phyloP scores from a whole-genome alignment of 2,329 filamentous ascomycete genomes.

The Graphilbum fragrans region DNA sequence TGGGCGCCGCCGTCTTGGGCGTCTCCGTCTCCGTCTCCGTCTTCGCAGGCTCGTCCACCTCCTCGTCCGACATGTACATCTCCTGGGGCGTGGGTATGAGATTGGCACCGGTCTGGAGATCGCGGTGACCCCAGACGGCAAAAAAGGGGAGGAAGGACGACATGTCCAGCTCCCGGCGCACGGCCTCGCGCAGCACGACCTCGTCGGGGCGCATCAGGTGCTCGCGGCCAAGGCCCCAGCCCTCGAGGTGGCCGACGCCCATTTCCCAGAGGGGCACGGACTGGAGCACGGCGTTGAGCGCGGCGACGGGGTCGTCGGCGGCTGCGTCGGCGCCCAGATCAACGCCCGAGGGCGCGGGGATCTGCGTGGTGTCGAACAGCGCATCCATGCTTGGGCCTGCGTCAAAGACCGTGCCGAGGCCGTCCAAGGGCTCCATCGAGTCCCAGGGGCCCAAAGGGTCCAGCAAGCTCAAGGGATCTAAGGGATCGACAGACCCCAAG shows the following conservation, averaged over 20 bases:
- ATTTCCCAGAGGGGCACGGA: conserved; percentile 40
- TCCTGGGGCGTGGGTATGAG: conserved; percentile 34
- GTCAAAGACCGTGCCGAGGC: neutral
- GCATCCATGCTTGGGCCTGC: too few species aligned
- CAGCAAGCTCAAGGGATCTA: too few species aligned
- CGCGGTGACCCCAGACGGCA: conserved; percentile 50
- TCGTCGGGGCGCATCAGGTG: conserved; percentile 46
- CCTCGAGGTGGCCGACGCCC: conserved; percentile 40
- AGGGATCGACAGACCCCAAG: too few species aligned
- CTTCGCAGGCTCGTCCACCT: neutral
- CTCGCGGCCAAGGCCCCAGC: conserved; percentile 35
- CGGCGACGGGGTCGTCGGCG: neutral
- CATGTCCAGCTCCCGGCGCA: conserved; percentile 37
- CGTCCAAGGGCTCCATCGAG: too few species aligned
- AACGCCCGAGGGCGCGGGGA: too few species aligned
- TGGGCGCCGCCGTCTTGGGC: neutral
- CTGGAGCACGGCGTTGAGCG: conserved; percentile 11
- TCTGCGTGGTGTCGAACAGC: too few species aligned
- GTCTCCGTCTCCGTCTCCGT: neutral
- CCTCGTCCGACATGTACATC: conserved; percentile 37
- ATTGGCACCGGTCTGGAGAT: conserved; percentile 38
- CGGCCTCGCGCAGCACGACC: conserved; percentile 43
- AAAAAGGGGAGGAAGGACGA: conserved; percentile 36
- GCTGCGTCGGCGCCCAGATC: neutral
- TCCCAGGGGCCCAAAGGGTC: too few species aligned